These are phyloP conservation scores for Eucalyptus marginata DNA, from an alignment of 345 rosid species.

Conservation along the genomic window DNA sequence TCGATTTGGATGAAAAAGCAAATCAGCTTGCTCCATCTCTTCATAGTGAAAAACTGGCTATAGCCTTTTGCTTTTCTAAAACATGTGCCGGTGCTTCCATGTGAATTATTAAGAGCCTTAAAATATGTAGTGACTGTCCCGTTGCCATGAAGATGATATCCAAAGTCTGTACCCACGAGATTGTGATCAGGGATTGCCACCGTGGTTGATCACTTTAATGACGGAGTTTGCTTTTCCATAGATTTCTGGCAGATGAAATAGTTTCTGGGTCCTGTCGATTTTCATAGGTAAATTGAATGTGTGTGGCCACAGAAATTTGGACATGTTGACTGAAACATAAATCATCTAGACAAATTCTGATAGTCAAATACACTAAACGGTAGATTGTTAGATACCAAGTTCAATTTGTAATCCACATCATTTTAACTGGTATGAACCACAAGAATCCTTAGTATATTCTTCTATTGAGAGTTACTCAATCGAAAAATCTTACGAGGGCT, in stretches of 20 bases:
- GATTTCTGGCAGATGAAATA: neutral
- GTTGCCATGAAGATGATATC: neutral
- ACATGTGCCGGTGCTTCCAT: neutral
- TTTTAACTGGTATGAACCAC: too few relatives aligned
- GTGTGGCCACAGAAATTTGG: too few relatives aligned
- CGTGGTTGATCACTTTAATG: neutral
- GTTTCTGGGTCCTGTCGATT: too few relatives aligned
- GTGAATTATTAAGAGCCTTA: neutral
- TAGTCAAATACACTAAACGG: too few relatives aligned
- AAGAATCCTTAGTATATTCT: too few relatives aligned
- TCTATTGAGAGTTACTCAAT: too few relatives aligned
- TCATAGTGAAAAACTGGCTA: slow-evolving; percentile 4
- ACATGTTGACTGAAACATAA: too few relatives aligned
- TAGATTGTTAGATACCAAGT: too few relatives aligned
- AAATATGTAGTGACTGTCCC: neutral
- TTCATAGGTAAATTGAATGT: too few relatives aligned
- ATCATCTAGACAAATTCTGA: too few relatives aligned
- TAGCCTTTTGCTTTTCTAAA: slow-evolving; percentile 7
- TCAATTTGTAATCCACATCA: too few relatives aligned
- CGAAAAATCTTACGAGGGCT: too few relatives aligned
- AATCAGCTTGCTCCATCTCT: neutral
- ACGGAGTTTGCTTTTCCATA: neutral
- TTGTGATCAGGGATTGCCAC: neutral
- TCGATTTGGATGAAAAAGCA: slow-evolving; percentile 26
- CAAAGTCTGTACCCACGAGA: neutral